Evolutionary conservation across 768 basidiomycete genomes (phyloP), one percentile per base, ranked within the genome.

Genomic region (Lentinula raphanica): DNA sequence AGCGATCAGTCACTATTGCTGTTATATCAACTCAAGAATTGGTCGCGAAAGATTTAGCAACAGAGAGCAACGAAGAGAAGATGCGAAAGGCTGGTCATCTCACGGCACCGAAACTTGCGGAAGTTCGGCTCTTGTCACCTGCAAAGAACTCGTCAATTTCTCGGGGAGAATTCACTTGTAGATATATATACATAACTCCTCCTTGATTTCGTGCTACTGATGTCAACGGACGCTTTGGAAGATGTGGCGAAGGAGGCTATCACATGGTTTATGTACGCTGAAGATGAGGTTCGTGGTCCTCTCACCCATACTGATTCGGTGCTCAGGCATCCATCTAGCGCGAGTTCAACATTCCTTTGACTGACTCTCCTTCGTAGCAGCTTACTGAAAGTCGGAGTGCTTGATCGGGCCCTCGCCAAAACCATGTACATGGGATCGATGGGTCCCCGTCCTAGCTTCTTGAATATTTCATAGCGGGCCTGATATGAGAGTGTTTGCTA

Each of bases 41-140:
- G 9, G 92, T 97, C n/a, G 83, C 87, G 45, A 98, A 98, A 73
- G 97, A 99, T 70, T 99, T 95, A 63, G 94, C 90, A 2, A 92
- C 91, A 51, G 97, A 99, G 62, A 77, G 86, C 25, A 92, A 90
- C 66, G 94, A 98, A 65, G 86, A 89, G 50, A 95, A 91, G 70
- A 73, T 99, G 66, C 88, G 93, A 32, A 88, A 88, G 65, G 93
- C 97, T 25, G 94, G 91, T 13, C 94, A 97, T 70, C 71, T 94
- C 35, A 98, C 98, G 95, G 95, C 94, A 1, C 93, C 94, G 72
- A 96, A 94, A 69, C 83, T 99, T 53, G 97, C 97, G 95, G 96
- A 39, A 95, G 92, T 64, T 82, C 99, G 49, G 97, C 97, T 23
- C 75, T 98, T 55, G 97, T 99, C 15, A 98, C 97, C 17, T 98